Conservation (phyloP, 345 rosid species). For the Pseudoturritis turrita region DNA sequence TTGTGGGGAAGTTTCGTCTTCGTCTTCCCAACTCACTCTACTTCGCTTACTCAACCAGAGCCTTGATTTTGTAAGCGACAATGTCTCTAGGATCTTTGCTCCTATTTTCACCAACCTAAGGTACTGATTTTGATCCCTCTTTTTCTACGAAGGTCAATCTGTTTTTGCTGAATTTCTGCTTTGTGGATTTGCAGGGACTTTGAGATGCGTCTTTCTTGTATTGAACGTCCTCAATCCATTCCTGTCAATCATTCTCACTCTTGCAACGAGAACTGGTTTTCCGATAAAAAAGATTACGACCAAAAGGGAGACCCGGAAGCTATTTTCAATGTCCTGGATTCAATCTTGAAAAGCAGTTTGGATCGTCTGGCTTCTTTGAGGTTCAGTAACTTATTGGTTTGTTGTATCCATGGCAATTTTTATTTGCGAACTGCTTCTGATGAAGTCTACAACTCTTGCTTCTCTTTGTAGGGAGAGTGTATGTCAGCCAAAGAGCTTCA, state of each 20-base stretch:
- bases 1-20: constrained; percentile 38
- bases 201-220: constrained; percentile 24
- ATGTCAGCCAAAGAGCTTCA: constrained; percentile 25
- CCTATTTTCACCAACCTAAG: constrained; percentile 31
- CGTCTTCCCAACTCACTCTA: constrained; percentile 32
- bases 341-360: constrained; percentile 55
- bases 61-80: constrained; percentile 41
- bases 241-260: constrained; percentile 12
- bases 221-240: constrained; percentile 13
- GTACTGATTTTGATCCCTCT: background rate
- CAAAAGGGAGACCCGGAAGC: constrained; percentile 39
- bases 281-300: constrained; percentile 28
- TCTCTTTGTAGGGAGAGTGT: constrained; percentile 50
- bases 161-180: background rate
- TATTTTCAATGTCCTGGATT: constrained; percentile 51
- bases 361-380: constrained; percentile 66
- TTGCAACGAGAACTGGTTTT: constrained; percentile 34
- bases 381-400: constrained; percentile 20
- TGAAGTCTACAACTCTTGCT: background rate
- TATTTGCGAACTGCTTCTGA: background rate
- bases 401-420: background rate
- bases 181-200: constrained; percentile 25
- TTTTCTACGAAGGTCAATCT: background rate
- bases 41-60: constrained; percentile 40
- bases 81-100: constrained; percentile 33